Evolutionary conservation across 106 monocot genomes (phyloP), one percentile per base, ranked within the genome.

Genomic region (Dendrobium chrysotoxum): DNA sequence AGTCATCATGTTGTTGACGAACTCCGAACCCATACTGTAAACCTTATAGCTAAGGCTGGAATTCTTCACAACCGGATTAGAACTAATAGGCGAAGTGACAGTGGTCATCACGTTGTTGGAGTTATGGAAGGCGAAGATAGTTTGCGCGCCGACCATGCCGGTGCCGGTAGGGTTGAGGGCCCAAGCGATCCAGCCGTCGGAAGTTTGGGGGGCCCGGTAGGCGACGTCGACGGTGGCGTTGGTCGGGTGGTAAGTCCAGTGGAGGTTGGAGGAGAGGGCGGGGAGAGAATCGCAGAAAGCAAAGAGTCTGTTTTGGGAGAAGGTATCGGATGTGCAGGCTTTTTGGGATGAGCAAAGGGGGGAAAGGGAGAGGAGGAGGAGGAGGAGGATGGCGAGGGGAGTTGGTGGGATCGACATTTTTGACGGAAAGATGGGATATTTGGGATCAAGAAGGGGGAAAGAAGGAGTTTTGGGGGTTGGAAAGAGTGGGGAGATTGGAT

Each of bases 151-250:
- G 41, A 25, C 17, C 96, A 96, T 96, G 77, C 77, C 73, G 58
- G 35, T 12, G 26, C 66, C 46, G 16, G 80, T 76, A 20, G 89
- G 86, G 85, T 96, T 96, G 68, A 95, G 78, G 16, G 81, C 95
- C 95, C 95, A 95, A 0, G 90, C 89, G 18, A 93, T 80, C 92
- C 92, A 95, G 41, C 93, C 93, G 66, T 16, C 2, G 73, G 87
- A 4, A 1, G 40, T 16, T 54, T 82, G 86, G 18, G 86, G 77
- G 11, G 88, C 83, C 28, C 94, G 92, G 92, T 82, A 97, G 81
- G 96, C 93, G 47, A 97, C 15, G 80, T 89, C 86, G 12, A 83
- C 85, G 25, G 90, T 88, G 50, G 81, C 83, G 82, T 87, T 81
- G 65, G 39, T 7, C 2, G 90, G 75, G 82, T 84, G 83, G 86